Evolutionary conservation across 192 early-diverging fungal species (phyloP).

Genomic region (Thoreauomyces humboldtii): DNA sequence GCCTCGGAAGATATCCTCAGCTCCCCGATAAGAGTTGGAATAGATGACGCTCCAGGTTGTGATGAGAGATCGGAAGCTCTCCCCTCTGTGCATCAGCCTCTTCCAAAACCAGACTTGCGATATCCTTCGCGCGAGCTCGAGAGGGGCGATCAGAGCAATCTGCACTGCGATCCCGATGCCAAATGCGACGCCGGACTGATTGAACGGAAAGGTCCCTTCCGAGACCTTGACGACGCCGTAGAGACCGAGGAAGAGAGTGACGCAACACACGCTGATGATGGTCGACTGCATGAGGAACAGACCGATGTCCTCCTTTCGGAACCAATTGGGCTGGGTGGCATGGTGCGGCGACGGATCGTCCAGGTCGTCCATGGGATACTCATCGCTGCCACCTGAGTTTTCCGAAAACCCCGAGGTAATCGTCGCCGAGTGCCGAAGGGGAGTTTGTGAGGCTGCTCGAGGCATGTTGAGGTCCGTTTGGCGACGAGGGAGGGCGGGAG

Average conservation of each 20-base stretch:
- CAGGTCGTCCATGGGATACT: no score
- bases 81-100: neutral
- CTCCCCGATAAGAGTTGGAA: conserved; percentile 9
- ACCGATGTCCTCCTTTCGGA: neutral
- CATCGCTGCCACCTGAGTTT: no score
- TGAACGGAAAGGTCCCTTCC: neutral
- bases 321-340: no score
- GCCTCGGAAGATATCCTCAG: neutral
- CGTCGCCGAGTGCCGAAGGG: no score
- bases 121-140: conserved; percentile 2
- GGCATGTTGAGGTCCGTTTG: no score
- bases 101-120: neutral
- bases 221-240: neutral
- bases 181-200: neutral
- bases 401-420: no score
- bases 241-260: neutral
- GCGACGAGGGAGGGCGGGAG: no score
- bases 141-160: neutral
- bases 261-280: neutral
- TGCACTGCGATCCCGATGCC: conserved; percentile 3
- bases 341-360: no score
- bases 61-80: neutral
- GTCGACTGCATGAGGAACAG: neutral
- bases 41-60: conserved; percentile 8
- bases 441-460: no score